Conservation (phyloP, 352 stramenopile species). For the Pythium scleroteichum region DNA sequence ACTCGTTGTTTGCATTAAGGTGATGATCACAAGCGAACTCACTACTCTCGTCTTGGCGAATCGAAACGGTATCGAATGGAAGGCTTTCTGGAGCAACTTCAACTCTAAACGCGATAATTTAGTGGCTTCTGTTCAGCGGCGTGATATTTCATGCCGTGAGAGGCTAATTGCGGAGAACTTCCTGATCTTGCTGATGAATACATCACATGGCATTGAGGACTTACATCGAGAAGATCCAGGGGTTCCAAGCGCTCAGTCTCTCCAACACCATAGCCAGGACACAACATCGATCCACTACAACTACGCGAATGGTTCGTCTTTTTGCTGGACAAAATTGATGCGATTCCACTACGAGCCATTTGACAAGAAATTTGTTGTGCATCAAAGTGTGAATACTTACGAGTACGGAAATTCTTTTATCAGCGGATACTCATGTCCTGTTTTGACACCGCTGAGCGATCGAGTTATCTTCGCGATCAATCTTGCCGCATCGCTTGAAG, state of each 20-base stretch:
- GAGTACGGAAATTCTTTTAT: constrained; percentile 70
- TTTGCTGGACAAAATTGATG: constrained; percentile 63
- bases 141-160: constrained; percentile 33
- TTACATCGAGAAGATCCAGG: constrained; percentile 41
- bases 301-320: constrained; percentile 48
- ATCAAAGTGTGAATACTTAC: constrained; percentile 59
- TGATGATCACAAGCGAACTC: constrained; percentile 61
- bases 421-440: constrained; percentile 38
- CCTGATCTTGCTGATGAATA: constrained; percentile 54
- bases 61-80: constrained; percentile 42
- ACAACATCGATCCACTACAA: constrained; percentile 39
- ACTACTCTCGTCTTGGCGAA: constrained; percentile 39
- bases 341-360: constrained; percentile 64
- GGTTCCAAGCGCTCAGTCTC: constrained; percentile 11
- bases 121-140: constrained; percentile 37
- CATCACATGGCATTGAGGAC: constrained; percentile 42
- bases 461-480: constrained; percentile 58
- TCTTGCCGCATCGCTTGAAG: constrained; percentile 50
- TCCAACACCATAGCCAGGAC: constrained; percentile 24
- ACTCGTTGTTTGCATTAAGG: constrained; percentile 53
- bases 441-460: constrained; percentile 63
- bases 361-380: constrained; percentile 53
- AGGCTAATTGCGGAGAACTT: constrained; percentile 42
- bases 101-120: constrained; percentile 52
- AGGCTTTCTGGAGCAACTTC: constrained; percentile 48